phyloP scores from a whole-genome alignment of 257 asterid genomes.

The Nyctanthes arbortristis region DNA sequence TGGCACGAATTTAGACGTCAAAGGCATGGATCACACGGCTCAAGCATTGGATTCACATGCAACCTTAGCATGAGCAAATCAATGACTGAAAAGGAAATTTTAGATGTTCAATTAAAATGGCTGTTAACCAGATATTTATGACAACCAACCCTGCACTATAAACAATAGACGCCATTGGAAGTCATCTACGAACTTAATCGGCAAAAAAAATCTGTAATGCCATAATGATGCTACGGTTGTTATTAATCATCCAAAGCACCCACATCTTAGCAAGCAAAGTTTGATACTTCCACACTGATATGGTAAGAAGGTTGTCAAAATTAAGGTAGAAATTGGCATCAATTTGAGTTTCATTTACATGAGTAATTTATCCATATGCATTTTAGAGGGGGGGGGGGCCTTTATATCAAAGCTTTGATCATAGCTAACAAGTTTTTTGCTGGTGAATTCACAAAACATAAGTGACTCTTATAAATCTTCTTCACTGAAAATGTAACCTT shows the following conservation, averaged over 20 bases:
- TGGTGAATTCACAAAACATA: background rate
- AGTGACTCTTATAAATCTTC: background rate
- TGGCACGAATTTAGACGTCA: background rate
- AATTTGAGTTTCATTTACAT: background rate
- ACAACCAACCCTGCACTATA: background rate
- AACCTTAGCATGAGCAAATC: background rate
- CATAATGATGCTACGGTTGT: background rate
- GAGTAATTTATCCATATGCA: background rate
- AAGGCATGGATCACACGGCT: background rate
- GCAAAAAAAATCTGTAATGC: background rate
- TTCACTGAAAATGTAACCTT: background rate
- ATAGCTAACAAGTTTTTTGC: background rate
- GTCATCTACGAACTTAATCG: background rate
- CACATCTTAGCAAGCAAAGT: background rate
- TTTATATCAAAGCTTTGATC: background rate
- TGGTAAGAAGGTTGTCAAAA: background rate
- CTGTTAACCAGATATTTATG: background rate
- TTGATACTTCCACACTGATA: background rate
- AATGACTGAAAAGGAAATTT: background rate
- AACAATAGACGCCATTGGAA: no score
- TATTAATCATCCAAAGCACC: background rate
- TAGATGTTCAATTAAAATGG: background rate
- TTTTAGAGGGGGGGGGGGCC: background rate
- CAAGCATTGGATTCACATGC: background rate
- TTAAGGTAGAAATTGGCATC: background rate